Base-by-base conservation (phyloP, 768 basidiomycete genomes). In the Antrodiella citrinella region DNA sequence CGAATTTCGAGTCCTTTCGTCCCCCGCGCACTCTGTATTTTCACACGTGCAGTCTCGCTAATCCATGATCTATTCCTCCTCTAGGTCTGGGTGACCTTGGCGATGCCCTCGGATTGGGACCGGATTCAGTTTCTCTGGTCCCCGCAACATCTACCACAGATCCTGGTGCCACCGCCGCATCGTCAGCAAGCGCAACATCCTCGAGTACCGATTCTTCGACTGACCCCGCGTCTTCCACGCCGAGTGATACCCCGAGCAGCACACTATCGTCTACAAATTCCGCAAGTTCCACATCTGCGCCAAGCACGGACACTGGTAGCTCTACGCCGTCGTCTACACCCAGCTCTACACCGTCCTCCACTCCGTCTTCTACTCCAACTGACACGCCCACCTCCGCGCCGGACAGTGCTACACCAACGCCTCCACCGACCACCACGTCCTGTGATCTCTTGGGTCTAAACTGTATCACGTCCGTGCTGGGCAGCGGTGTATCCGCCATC, bases 61-160 rank as follows among this genome's bases (percentile, higher is more conserved):
- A 51, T 47, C 41, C 21, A 45, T 12, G 45, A 30, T 30, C 26
- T 51, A 11, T n/a, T 30, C 38, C 35, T 18, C 18, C 10, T 18
- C 18, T 10, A 38, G 10, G 18, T 10, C 35, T 18, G 10, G 10
- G 35, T 18, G 35, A 10, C 35, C 10, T 10, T 18, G 35, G 35
- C 10, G 10, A 38, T 18, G 10, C 35, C 44, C 7, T 11, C 51
- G 20, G 26, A 15, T 4, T 47, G 51, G 12, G 47, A 45, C 48
- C n/a, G n/a, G n/a, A n/a, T n/a, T n/a, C n/a, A n/a, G 46, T 50
- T 21, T 9, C 30, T 5, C 48, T 53, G n/a, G 23, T 44, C 11
- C 40, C 43, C 25, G 45, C 50, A 9, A 45, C 57, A 4, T 39
- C 49, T 24, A 20, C 38, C 5, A 44, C 48, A 18, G 51, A 55